phyloP scores from a whole-genome alignment of 371 early-diverging fungal genomes.

The Parasitella parasitica region DNA sequence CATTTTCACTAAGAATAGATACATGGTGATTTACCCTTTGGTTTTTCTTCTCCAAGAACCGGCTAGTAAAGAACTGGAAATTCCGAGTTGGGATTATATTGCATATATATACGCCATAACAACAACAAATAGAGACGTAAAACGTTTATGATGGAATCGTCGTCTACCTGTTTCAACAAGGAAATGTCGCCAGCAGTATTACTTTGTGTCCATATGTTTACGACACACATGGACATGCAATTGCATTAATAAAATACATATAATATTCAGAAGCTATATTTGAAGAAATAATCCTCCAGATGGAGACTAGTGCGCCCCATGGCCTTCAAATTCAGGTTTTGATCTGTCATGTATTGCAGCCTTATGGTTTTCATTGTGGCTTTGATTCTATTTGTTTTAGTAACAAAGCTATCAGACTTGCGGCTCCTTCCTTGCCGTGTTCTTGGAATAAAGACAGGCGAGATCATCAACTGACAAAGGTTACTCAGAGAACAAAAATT shows the following conservation, averaged over 20 bases:
- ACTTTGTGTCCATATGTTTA: no score
- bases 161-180: background rate
- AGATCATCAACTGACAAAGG: conserved; percentile 38
- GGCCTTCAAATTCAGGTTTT: background rate
- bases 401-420: conserved; percentile 35
- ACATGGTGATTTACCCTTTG: no score
- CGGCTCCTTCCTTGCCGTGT: conserved; percentile 41
- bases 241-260: no score
- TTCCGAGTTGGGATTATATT: conserved; percentile 17
- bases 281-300: background rate
- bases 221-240: no score
- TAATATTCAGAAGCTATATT: background rate
- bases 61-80: conserved; percentile 5
- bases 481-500: conserved; percentile 16
- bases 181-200: background rate
- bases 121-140: conserved; percentile 1
- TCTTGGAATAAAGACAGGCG: conserved; percentile 38
- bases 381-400: conserved; percentile 15
- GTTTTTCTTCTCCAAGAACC: background rate
- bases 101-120: conserved; percentile 6
- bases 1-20: background rate
- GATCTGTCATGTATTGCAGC: background rate
- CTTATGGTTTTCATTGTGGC: background rate
- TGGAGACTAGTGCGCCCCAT: background rate
- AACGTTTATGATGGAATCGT: no score